These are phyloP conservation scores for Casuarina cunninghamiana DNA, from an alignment of 306 rosid species.

Conservation along the genomic window DNA sequence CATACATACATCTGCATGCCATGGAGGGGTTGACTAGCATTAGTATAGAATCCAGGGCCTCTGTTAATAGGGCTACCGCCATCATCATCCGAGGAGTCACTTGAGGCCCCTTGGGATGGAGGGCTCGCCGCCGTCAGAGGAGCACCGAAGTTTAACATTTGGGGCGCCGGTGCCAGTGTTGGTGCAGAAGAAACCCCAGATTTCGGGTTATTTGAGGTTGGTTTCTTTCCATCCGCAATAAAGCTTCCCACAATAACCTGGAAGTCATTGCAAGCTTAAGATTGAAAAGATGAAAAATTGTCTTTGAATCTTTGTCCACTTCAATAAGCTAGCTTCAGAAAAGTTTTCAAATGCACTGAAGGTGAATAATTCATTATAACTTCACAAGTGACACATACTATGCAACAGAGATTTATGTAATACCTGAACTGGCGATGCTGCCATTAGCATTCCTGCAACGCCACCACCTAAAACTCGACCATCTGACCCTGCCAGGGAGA, in stretches of 20 bases:
- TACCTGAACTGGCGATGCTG: slow-evolving; percentile 79
- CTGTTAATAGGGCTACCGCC: slow-evolving; percentile 53
- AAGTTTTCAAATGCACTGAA: not conserved
- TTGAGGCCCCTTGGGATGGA: slow-evolving; percentile 59
- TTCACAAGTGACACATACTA: slow-evolving; percentile 3
- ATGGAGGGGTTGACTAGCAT: slow-evolving; percentile 48
- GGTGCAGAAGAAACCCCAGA: slow-evolving; percentile 46
- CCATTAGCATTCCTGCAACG: slow-evolving; percentile 67
- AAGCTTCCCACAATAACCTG: slow-evolving; percentile 83
- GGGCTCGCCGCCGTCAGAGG: slow-evolving; percentile 54
- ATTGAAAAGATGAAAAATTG: not conserved
- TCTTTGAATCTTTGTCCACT: slow-evolving; percentile 6
- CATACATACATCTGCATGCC: slow-evolving; percentile 56
- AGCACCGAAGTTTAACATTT: slow-evolving; percentile 57
- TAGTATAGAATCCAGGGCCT: slow-evolving; percentile 49
- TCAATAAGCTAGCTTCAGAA: not conserved
- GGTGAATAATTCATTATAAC: slow-evolving; percentile 11
- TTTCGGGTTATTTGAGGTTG: slow-evolving; percentile 41
- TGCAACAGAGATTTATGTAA: slow-evolving; percentile 15
- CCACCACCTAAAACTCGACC: slow-evolving; percentile 76
- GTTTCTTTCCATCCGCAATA: slow-evolving; percentile 51
- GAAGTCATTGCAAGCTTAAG: slow-evolving; percentile 13
- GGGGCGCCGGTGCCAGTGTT: slow-evolving; percentile 38
- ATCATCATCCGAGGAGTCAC: slow-evolving; percentile 69
- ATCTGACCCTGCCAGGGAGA: slow-evolving; percentile 58